Conservation (phyloP, 805 yeast species). For the Candida ponderosae region DNA sequence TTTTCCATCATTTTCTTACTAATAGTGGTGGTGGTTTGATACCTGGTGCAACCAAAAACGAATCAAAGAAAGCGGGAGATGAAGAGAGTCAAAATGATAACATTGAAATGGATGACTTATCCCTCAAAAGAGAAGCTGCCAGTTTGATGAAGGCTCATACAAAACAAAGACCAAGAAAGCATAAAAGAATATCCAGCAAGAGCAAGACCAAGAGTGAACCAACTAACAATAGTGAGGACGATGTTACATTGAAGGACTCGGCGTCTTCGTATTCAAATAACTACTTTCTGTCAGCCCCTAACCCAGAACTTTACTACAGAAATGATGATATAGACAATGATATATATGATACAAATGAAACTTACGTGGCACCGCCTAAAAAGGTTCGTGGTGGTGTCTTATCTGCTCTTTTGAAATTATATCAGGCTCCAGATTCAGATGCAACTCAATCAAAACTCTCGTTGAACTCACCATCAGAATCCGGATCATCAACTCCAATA, state of each 20-base stretch:
- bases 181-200: neutral
- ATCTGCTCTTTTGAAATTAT: constrained; percentile 66
- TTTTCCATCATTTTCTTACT: constrained; percentile 23
- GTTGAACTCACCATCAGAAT: constrained; percentile 6
- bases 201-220: too few species aligned
- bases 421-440: constrained; percentile 36
- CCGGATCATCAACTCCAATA: constrained; percentile 12
- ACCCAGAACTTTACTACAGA: constrained; percentile 36
- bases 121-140: constrained; percentile 44
- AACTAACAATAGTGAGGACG: constrained; percentile 12
- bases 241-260: constrained; percentile 17
- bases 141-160: constrained; percentile 45
- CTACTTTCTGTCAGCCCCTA: constrained; percentile 25
- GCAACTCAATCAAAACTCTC: constrained; percentile 8
- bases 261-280: constrained; percentile 6
- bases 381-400: constrained; percentile 81
- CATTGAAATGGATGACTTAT: constrained; percentile 39
- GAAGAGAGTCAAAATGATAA: constrained; percentile 21
- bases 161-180: neutral
- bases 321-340: constrained; percentile 15
- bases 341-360: constrained; percentile 23
- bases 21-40: constrained; percentile 25
- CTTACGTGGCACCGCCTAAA: constrained; percentile 50
- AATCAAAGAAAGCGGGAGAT: constrained; percentile 12
- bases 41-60: constrained; percentile 24